Percentiles rank a stretch among this genome's conserved stretches.
phyloP scores from a whole-genome alignment of 306 rosid species.

The Lablab purpureus region DNA sequence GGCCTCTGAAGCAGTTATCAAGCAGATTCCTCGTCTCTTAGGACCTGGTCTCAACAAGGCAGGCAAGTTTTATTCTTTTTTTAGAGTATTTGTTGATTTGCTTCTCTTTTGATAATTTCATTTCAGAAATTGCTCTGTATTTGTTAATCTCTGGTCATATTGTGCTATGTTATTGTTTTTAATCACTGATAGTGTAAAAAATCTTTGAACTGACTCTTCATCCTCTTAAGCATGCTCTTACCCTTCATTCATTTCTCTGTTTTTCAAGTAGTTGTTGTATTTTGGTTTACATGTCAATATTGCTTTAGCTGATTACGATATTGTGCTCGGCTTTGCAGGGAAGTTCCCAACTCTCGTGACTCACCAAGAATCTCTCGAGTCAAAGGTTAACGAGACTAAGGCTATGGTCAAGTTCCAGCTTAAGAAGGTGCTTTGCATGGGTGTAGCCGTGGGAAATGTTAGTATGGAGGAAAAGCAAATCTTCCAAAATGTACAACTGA shows the following conservation, averaged over 20 bases:
- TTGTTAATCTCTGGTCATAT: background rate
- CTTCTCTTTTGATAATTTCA: background rate
- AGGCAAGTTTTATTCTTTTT: constrained; percentile 56
- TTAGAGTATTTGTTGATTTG: background rate
- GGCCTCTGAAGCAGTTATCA: constrained; percentile 90
- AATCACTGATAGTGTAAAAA: no score
- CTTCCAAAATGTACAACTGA: constrained; percentile 85
- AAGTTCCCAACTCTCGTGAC: constrained; percentile 84
- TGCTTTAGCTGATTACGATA: background rate
- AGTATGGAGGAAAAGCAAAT: constrained; percentile 92
- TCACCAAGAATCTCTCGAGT: constrained; percentile 87
- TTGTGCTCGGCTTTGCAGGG: constrained; percentile 49
- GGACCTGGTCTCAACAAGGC: constrained; percentile 98
- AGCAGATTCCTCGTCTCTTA: constrained; percentile 90
- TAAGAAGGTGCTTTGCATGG: constrained; percentile 92
- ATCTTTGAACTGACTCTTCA: no score
- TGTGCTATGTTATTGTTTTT: background rate
- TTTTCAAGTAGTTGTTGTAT: background rate
- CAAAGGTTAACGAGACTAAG: constrained; percentile 83
- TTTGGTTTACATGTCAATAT: background rate
- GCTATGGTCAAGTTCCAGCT: constrained; percentile 88
- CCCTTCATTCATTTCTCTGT: background rate
- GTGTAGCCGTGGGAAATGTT: constrained; percentile 86
- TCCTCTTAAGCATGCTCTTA: no score
- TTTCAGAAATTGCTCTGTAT: no score